Evolutionary conservation across 768 basidiomycete genomes (phyloP).

Genomic region (Termitomyces eurrhizus): DNA sequence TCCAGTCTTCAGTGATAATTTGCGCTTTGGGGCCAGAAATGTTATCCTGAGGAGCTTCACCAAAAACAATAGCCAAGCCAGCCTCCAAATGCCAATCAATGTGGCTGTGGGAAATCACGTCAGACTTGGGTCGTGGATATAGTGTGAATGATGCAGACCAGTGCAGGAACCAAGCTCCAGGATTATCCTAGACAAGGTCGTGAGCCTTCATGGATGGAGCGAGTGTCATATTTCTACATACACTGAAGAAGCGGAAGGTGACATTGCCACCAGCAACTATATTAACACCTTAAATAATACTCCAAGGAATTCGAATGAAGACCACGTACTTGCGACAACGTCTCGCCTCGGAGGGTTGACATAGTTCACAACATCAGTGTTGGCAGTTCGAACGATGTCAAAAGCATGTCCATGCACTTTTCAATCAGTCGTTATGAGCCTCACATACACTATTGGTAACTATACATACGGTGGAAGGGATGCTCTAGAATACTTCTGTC

Average conservation of each 20-base stretch:
- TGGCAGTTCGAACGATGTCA: constrained; percentile 23
- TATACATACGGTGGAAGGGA: constrained; percentile 26
- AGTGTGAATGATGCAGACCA: constrained; percentile 19
- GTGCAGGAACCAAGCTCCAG: constrained; percentile 56
- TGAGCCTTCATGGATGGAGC: not conserved
- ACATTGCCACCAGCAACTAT: constrained; percentile 30
- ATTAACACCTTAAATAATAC: not conserved
- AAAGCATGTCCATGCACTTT: constrained; percentile 29
- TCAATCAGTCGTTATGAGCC: not conserved
- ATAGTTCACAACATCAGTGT: constrained; percentile 20
- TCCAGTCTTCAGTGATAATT: constrained; percentile 26
- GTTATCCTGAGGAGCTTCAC: constrained; percentile 25
- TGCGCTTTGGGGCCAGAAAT: constrained; percentile 25
- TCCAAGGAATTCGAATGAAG: not conserved
- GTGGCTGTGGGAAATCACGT: constrained; percentile 18
- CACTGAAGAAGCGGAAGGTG: constrained; percentile 29
- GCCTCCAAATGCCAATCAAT: constrained; percentile 34
- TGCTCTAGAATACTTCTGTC: constrained; percentile 12
- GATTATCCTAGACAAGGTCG: constrained; percentile 32
- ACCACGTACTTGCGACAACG: not conserved
- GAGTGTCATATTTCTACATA: constrained; percentile 6
- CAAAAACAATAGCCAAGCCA: constrained; percentile 32
- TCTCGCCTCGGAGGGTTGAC: constrained; percentile 1
- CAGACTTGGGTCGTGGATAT: not conserved
- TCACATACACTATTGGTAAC: not conserved